Percentiles rank a stretch among this genome's conserved stretches.
Conservation (phyloP, 805 yeast species). For the Ogataea paradorogensis region DNA sequence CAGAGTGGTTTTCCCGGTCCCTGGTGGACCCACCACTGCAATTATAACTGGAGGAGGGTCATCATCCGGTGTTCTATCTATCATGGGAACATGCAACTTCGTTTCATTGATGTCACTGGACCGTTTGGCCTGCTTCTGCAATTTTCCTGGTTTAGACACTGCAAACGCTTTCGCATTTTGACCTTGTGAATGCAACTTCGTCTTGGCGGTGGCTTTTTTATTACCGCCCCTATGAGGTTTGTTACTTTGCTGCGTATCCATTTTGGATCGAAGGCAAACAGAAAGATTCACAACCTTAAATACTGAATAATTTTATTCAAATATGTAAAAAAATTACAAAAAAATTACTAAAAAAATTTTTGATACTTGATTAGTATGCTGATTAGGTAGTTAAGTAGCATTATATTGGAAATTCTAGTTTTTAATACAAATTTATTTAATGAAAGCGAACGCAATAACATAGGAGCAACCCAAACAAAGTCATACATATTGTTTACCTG, state of each 20-base stretch:
- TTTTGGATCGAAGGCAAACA: not conserved
- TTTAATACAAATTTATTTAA: not conserved
- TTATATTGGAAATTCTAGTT: not conserved
- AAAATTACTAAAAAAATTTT: not conserved
- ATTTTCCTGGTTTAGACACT: slow-evolving; percentile 78
- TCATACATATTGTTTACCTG: not conserved
- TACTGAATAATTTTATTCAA: too few relatives aligned
- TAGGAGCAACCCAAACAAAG: not conserved
- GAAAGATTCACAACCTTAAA: too few relatives aligned
- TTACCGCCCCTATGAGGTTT: slow-evolving; percentile 74
- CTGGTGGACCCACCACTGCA: slow-evolving; percentile 98
- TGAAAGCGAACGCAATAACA: not conserved
- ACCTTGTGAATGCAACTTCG: slow-evolving; percentile 86
- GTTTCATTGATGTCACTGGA: slow-evolving; percentile 79
- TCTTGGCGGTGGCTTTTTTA: slow-evolving; percentile 61
- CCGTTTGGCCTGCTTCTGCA: slow-evolving; percentile 80
- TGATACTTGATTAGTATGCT: not conserved
- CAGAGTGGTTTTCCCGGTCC: slow-evolving; percentile 94
- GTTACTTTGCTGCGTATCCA: slow-evolving; percentile 41
- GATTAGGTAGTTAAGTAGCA: not conserved
- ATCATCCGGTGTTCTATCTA: slow-evolving; percentile 94
- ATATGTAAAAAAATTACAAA: not conserved
- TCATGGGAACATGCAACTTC: slow-evolving; percentile 94
- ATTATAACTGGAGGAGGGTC: slow-evolving; percentile 96
- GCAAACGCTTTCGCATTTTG: slow-evolving; percentile 82